Percentiles rank a stretch among this genome's conserved stretches.
phyloP scores from a whole-genome alignment of 257 asterid genomes.

The Solanum sitiens region DNA sequence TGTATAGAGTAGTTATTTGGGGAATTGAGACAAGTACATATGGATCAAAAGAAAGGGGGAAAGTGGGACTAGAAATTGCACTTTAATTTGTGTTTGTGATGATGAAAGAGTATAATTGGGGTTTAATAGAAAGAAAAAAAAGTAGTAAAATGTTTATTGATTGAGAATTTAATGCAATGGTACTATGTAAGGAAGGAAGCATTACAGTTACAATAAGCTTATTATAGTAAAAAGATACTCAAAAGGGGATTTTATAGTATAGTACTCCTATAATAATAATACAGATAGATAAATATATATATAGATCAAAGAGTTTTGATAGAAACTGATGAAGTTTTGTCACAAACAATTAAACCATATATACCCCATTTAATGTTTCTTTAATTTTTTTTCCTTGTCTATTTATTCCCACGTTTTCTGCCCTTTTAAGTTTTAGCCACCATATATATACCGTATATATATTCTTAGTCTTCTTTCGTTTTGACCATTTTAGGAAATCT shows the following conservation, averaged over 20 bases:
- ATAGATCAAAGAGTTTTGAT: slow-evolving; percentile 2
- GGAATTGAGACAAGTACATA: slow-evolving; percentile 6
- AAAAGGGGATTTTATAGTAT: background rate
- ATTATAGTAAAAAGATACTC: slow-evolving; percentile 18
- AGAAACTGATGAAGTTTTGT: slow-evolving; percentile 12
- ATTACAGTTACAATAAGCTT: slow-evolving; percentile 32
- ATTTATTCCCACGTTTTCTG: slow-evolving; percentile 11
- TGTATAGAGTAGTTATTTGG: background rate
- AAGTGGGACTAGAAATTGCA: background rate
- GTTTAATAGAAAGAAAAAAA: slow-evolving; percentile 11
- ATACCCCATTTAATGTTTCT: slow-evolving; percentile 14
- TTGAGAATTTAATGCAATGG: slow-evolving; percentile 31
- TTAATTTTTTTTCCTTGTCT: slow-evolving; percentile 3
- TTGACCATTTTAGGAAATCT: slow-evolving; percentile 4
- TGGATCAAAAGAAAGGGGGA: slow-evolving; percentile 6
- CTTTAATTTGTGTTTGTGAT: slow-evolving; percentile 5
- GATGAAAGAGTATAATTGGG: slow-evolving; percentile 9
- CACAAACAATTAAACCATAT: background rate
- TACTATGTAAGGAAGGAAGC: slow-evolving; percentile 39
- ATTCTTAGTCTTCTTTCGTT: slow-evolving; percentile 2
- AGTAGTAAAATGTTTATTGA: slow-evolving; percentile 22
- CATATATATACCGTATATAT: background rate
- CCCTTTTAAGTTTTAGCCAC: background rate
- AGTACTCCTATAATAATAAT: background rate
- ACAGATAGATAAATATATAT: too few species aligned